Evolutionary conservation across 345 rosid genomes (phyloP).

Genomic region (Salix caprea): DNA sequence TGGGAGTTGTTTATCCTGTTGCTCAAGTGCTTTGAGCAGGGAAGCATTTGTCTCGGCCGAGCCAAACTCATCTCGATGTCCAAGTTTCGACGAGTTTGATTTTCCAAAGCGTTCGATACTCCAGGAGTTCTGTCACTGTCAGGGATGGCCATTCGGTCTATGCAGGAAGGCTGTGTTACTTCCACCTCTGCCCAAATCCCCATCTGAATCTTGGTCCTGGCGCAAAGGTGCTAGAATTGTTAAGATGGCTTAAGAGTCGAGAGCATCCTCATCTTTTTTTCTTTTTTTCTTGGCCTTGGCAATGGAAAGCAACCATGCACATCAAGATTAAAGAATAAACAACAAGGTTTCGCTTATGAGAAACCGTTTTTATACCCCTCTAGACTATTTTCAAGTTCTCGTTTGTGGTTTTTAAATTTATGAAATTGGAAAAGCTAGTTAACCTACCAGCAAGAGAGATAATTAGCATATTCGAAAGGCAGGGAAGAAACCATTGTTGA

Average conservation of each 20-base stretch:
- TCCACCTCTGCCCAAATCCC: constrained; percentile 90
- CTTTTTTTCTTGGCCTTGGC: background rate
- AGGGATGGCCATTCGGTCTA: constrained; percentile 92
- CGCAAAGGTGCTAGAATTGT: constrained; percentile 41
- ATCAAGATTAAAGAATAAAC: background rate
- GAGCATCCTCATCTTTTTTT: background rate
- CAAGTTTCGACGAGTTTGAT: constrained; percentile 52
- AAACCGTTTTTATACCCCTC: background rate
- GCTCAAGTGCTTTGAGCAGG: constrained; percentile 47
- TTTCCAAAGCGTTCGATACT: constrained; percentile 49
- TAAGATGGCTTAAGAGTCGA: constrained; percentile 31
- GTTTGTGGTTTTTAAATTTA: background rate
- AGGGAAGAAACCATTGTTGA: background rate
- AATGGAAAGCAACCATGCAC: background rate
- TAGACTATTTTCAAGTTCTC: background rate
- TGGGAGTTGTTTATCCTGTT: constrained; percentile 58
- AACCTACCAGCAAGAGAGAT: background rate
- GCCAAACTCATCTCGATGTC: constrained; percentile 52
- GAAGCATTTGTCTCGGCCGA: constrained; percentile 55
- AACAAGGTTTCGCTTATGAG: background rate
- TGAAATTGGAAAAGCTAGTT: background rate
- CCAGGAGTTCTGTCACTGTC: constrained; percentile 62
- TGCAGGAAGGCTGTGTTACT: constrained; percentile 72
- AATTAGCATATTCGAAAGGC: background rate
- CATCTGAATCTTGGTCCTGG: constrained; percentile 92